phyloP scores from a whole-genome alignment of 768 basidiomycete species.

The Suillus bovinus region DNA sequence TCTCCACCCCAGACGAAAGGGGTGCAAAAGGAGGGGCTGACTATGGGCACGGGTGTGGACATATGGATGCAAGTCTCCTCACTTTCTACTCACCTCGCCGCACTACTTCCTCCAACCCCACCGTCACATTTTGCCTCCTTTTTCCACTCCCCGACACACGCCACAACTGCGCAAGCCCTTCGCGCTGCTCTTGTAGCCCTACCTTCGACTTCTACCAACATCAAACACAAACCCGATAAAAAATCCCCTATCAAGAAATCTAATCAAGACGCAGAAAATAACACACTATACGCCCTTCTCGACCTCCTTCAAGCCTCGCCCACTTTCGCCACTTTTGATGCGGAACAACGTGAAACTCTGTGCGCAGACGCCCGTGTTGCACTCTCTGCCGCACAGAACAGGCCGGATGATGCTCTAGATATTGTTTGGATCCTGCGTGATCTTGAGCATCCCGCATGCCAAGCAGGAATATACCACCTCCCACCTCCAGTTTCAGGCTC shows the following conservation, averaged over 20 bases:
- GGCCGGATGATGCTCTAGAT: conserved; percentile 64
- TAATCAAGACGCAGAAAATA: conserved; percentile 27
- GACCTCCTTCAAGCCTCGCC: conserved; percentile 57
- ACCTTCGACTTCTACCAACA: conserved; percentile 23
- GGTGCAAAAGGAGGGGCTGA: neutral
- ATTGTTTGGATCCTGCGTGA: conserved; percentile 64
- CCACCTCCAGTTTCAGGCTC: conserved; percentile 14
- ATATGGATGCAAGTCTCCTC: conserved; percentile 77
- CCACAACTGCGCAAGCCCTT: conserved; percentile 63
- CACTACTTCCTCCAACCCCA: conserved; percentile 57
- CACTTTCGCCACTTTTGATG: conserved; percentile 47
- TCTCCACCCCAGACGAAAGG: conserved; percentile 15
- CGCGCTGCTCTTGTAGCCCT: conserved; percentile 48
- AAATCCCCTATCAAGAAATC: conserved; percentile 1
- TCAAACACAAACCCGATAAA: conserved; percentile 1
- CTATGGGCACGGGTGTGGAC: conserved; percentile 40
- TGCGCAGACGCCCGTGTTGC: conserved; percentile 59
- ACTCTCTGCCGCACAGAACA: conserved; percentile 51
- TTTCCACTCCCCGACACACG: conserved; percentile 67
- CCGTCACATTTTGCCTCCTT: conserved; percentile 63
- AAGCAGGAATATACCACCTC: conserved; percentile 25
- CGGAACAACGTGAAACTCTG: conserved; percentile 48
- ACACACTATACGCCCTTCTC: conserved; percentile 51
- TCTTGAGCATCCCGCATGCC: conserved; percentile 49
- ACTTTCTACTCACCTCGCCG: conserved; percentile 62